A percentile compares a stretch with the other conserved stretches of the same genome.
These are phyloP conservation scores for Hymenoscyphus fructigenus DNA, from an alignment of 2,329 filamentous ascomycete genomes.

Conservation along the genomic window DNA sequence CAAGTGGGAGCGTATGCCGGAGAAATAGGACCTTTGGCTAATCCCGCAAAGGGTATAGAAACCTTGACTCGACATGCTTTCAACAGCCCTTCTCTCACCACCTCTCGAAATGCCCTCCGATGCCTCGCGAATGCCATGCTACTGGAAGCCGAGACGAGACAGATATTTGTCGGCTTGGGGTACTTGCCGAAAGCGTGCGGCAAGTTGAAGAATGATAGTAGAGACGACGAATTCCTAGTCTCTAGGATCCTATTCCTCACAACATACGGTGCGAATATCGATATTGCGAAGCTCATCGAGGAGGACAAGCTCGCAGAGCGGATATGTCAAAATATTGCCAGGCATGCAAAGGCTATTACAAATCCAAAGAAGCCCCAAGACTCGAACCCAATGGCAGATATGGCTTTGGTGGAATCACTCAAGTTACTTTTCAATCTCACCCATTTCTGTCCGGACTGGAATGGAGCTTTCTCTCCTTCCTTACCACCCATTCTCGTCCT, in stretches of 20 bases:
- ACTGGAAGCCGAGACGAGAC: conserved; percentile 64
- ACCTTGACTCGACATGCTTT: conserved; percentile 74
- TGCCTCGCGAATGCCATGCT: conserved; percentile 85
- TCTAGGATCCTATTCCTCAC: conserved; percentile 78
- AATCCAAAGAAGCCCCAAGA: conserved; percentile 36
- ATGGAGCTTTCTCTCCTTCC: conserved; percentile 62
- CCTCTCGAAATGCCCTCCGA: conserved; percentile 73
- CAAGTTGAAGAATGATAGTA: conserved; percentile 68
- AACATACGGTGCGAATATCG: conserved; percentile 72
- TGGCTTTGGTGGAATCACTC: conserved; percentile 79
- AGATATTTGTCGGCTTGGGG: conserved; percentile 70
- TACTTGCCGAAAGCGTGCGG: conserved; percentile 67
- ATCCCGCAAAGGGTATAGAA: conserved; percentile 62
- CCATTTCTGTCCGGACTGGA: conserved; percentile 66
- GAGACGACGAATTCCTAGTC: conserved; percentile 83
- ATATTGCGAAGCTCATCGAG: conserved; percentile 64
- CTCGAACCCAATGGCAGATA: conserved; percentile 63
- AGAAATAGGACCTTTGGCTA: background rate
- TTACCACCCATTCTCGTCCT: conserved; percentile 71
- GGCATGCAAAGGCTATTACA: conserved; percentile 58
- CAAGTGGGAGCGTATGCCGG: conserved; percentile 39
- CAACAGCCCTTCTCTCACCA: conserved; percentile 58
- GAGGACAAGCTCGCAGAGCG: conserved; percentile 65
- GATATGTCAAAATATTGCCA: conserved; percentile 67
- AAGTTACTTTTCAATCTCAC: conserved; percentile 90